These are phyloP conservation scores for Juglanconis oblonga DNA, from an alignment of 2,329 filamentous ascomycete genomes.

Conservation along the genomic window DNA sequence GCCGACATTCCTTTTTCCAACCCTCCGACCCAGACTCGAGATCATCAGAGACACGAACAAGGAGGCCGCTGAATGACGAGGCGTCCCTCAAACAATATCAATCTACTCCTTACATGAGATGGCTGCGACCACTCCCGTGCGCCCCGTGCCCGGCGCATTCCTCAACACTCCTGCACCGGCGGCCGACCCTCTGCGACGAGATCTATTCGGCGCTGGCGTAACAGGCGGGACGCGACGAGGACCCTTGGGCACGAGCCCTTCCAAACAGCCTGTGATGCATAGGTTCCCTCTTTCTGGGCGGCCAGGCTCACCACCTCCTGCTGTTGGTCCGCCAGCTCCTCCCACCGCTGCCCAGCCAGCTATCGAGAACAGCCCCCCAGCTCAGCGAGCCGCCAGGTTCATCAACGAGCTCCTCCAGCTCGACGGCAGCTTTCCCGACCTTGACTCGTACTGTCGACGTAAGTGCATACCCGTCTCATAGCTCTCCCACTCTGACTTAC, in stretches of 20 bases:
- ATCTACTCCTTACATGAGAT: slow-evolving; percentile 33
- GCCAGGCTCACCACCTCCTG: slow-evolving; percentile 29
- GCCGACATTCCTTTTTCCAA: background rate
- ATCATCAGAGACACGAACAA: background rate
- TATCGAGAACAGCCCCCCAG: slow-evolving; percentile 51
- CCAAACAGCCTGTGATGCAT: slow-evolving; percentile 7
- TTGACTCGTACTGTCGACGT: slow-evolving; percentile 89
- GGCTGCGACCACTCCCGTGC: slow-evolving; percentile 65
- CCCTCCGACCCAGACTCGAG: background rate
- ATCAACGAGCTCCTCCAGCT: slow-evolving; percentile 75
- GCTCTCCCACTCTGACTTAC: background rate
- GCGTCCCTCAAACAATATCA: background rate
- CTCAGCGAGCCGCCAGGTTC: slow-evolving; percentile 76
- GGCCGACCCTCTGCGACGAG: slow-evolving; percentile 48
- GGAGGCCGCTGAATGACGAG: background rate
- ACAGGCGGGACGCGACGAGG: slow-evolving; percentile 14
- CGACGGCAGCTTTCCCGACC: slow-evolving; percentile 80
- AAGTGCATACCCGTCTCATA: slow-evolving; percentile 37
- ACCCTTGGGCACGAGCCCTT: slow-evolving; percentile 15
- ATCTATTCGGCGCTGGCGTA: slow-evolving; percentile 41
- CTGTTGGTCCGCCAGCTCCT: slow-evolving; percentile 32
- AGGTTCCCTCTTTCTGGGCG: slow-evolving; percentile 23
- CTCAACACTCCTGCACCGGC: slow-evolving; percentile 68
- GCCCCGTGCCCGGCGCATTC: slow-evolving; percentile 72
- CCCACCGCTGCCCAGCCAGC: slow-evolving; percentile 33